Evolutionary conservation across 208 protist species (phyloP), one percentile per base, ranked within the genome.

Genomic region (Leishmania tropica): DNA sequence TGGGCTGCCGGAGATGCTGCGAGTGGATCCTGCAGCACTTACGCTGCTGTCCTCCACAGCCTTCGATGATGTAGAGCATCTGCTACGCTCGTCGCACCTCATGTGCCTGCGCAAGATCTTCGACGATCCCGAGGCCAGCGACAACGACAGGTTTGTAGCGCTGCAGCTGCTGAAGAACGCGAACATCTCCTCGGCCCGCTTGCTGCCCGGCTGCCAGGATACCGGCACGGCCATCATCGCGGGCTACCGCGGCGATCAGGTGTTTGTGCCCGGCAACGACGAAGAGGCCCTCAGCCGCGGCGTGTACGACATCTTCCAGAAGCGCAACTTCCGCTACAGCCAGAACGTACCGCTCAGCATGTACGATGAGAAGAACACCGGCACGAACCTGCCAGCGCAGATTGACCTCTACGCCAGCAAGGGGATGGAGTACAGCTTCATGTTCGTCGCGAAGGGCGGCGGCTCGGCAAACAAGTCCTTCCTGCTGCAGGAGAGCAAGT

Each of bases 391-490:
- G 37, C 99, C 99, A 0, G 99, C 98, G 28, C 98, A 99, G 93
- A 98, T 99, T 81, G 99, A 99, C 70, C 79, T 99, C 56, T 98
- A 97, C 85, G 94, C 98, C 51, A 97, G 92, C 40, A 94, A 98
- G 80, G 99, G 98, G 48, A 93, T 93, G 85, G 93, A 98, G 87
- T 99, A 99, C 91, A 85, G 94, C 48, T 99, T 99, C 89, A 89
- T 98, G 78, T 99, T 99, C 81, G 96, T 99, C 53, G 98, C 97
- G 65, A 99, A 99, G 88, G 98, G 99, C 73, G 99, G 99, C 79
- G 99, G 99, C 81, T 99, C 95, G 40, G 98, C 98, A 15, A 99
- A 99, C 93, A 99, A 99, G 90, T 98, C 97, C 1, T 99, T 94
- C 86, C 89, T 99, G 35, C 98, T 95, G 84, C 98, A 99, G 90